Evolutionary conservation across 352 stramenopile genomes (phyloP).

Genomic region (Phytopythium aichiense): DNA sequence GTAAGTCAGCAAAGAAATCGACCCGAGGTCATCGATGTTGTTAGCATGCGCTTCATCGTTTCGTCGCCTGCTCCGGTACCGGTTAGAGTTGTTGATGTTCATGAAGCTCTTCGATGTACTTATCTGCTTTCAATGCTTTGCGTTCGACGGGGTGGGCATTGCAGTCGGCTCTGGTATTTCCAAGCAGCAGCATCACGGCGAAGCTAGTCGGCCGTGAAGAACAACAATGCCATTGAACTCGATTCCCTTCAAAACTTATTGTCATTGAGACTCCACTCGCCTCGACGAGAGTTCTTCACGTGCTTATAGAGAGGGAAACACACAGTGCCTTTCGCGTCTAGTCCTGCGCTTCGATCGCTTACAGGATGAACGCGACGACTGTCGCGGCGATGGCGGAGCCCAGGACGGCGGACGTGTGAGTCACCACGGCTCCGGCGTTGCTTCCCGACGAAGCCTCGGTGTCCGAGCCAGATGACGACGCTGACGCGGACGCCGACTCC

Average conservation of each 20-base stretch:
- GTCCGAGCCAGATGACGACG: conserved; percentile 15
- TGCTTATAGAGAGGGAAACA: not conserved
- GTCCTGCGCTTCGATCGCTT: conserved; percentile 6
- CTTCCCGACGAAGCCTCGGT: conserved; percentile 13
- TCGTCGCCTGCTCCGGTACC: too few species aligned
- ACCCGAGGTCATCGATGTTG: too few species aligned
- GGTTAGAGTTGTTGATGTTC: too few species aligned
- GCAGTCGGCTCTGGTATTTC: too few species aligned
- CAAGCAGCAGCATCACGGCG: too few species aligned
- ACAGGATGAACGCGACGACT: conserved; percentile 20
- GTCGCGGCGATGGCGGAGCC: conserved; percentile 16
- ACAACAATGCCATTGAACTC: too few species aligned
- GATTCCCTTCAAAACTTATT: not conserved
- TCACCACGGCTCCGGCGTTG: conserved; percentile 10
- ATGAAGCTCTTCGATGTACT: too few species aligned
- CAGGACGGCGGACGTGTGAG: conserved; percentile 12
- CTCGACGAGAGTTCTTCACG: not conserved
- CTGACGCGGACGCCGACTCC: conserved; percentile 11
- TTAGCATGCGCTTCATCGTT: too few species aligned
- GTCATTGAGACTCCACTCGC: not conserved
- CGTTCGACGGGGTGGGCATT: too few species aligned
- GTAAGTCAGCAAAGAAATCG: not conserved
- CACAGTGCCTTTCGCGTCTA: not conserved
- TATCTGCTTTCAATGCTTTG: too few species aligned
- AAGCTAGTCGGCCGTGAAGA: too few species aligned